Percentiles rank a stretch among this genome's conserved stretches.
Evolutionary conservation across 176 grass and related monocot genomes (phyloP).

Genomic region (Rhipidocladum racemiflorum): DNA sequence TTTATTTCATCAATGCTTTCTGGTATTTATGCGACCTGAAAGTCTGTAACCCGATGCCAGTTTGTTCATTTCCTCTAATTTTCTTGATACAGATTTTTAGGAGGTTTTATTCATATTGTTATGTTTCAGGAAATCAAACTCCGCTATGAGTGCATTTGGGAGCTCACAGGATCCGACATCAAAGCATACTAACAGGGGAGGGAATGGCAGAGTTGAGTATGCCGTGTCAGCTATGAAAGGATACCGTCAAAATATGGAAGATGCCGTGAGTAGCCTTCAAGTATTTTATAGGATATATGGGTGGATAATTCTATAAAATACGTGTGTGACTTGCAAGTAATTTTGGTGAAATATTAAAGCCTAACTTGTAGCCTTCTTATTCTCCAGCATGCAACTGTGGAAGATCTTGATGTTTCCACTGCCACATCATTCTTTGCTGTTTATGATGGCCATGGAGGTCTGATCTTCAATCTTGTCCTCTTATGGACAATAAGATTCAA

Average conservation of each 20-base stretch:
- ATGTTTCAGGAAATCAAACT: constrained; percentile 25
- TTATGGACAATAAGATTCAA: constrained; percentile 3
- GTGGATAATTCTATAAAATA: neutral
- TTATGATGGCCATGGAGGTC: constrained; percentile 59
- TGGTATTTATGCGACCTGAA: neutral
- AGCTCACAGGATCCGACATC: neutral
- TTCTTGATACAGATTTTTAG: neutral
- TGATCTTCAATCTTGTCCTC: neutral
- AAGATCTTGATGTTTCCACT: constrained; percentile 17
- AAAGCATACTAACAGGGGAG: neutral
- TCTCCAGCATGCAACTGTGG: constrained; percentile 33
- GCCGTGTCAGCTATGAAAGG: constrained; percentile 47
- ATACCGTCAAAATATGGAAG: constrained; percentile 39
- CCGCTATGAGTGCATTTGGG: neutral
- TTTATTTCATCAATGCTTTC: neutral
- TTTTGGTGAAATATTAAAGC: neutral
- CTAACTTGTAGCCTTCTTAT: constrained; percentile 16
- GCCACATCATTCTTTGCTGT: constrained; percentile 55
- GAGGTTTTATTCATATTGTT: neutral
- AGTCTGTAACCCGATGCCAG: neutral
- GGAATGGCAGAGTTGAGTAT: constrained; percentile 29
- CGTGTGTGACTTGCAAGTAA: neutral
- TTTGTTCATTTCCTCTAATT: neutral
- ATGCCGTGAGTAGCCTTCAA: constrained; percentile 44
- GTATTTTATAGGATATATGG: constrained; percentile 8